phyloP scores from a whole-genome alignment of 306 rosid species.

The Fragaria vesca region DNA sequence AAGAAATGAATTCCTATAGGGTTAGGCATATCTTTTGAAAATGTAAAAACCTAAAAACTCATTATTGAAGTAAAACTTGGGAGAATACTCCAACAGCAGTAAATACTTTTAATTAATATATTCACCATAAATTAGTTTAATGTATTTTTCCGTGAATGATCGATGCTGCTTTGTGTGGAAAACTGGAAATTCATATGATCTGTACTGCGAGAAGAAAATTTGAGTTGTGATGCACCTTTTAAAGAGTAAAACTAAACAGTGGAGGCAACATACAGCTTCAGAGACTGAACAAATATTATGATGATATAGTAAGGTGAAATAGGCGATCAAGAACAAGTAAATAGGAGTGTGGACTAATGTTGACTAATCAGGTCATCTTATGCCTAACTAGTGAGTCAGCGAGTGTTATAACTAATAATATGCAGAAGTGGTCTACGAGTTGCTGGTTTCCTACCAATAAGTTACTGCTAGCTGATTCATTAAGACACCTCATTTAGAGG shows the following conservation, averaged over 20 bases:
- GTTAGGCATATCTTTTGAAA: not conserved
- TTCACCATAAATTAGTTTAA: not conserved
- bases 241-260: not conserved
- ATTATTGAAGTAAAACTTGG: not conserved
- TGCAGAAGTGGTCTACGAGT: not conserved
- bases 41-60: not conserved
- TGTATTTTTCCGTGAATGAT: not conserved
- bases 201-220: not conserved
- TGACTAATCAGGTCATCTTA: not conserved
- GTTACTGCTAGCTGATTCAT: constrained; percentile 2
- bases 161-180: not conserved
- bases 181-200: not conserved
- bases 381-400: not conserved
- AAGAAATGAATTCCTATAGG: not conserved
- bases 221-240: not conserved
- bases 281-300: not conserved
- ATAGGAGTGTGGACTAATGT: not conserved
- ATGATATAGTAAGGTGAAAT: not conserved
- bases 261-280: not conserved
- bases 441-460: not conserved
- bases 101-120: no score
- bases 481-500: not conserved
- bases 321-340: constrained; percentile 4
- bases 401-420: not conserved
- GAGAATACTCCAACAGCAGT: not conserved